Evolutionary conservation across 352 stramenopile genomes (phyloP).

Genomic region (Phytophthora hybrid): DNA sequence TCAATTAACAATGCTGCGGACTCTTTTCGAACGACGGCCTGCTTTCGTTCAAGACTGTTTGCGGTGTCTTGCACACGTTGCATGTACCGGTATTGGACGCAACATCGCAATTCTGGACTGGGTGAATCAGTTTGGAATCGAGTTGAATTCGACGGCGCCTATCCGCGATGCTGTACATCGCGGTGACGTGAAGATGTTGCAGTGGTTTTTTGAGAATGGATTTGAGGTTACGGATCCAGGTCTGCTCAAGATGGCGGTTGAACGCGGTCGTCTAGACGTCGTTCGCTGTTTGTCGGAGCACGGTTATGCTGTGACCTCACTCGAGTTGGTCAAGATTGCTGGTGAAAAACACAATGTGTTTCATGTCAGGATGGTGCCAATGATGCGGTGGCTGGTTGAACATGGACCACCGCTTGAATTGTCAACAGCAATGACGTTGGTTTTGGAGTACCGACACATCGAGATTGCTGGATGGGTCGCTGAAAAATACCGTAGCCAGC

Average conservation of each 20-base stretch:
- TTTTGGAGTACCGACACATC: neutral
- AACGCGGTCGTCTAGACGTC: neutral
- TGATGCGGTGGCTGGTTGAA: neutral
- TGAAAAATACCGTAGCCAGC: neutral
- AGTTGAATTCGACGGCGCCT: neutral
- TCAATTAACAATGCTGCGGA: neutral
- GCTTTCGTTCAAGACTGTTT: neutral
- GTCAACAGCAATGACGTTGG: neutral
- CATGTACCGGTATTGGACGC: neutral
- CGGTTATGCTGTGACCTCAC: no score
- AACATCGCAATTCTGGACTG: neutral
- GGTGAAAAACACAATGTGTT: no score
- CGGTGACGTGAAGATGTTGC: neutral
- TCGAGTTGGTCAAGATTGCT: no score
- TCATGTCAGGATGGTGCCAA: no score
- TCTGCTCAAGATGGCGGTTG: neutral
- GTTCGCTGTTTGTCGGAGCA: neutral
- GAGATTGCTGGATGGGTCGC: neutral
- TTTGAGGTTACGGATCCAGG: neutral
- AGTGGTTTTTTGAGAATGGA: neutral
- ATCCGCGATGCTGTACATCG: neutral
- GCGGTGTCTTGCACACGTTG: neutral
- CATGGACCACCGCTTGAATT: neutral
- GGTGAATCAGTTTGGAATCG: conserved; percentile 1
- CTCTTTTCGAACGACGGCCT: neutral